Percentiles rank a stretch among this genome's conserved stretches.
phyloP scores from a whole-genome alignment of 129 eudicot species.

The Solidago caesia region DNA sequence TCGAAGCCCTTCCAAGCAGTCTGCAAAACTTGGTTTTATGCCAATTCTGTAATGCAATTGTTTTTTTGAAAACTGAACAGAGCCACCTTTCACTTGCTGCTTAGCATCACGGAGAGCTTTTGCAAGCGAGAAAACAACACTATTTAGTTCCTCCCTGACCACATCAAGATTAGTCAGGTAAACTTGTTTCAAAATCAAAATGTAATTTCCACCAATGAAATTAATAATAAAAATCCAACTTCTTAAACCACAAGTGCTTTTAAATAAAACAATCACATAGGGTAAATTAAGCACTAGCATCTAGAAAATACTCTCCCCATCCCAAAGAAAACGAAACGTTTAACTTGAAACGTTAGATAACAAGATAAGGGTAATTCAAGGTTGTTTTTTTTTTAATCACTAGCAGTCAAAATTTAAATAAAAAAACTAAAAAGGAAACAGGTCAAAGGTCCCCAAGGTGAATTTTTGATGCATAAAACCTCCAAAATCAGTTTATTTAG shows the following conservation, averaged over 20 bases:
- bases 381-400: no score
- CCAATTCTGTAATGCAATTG: constrained; percentile 68
- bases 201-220: neutral
- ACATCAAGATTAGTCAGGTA: constrained; percentile 14
- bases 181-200: neutral
- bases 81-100: constrained; percentile 67
- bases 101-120: constrained; percentile 68
- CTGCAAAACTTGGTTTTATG: constrained; percentile 67
- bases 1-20: constrained; percentile 79
- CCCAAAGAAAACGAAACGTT: neutral
- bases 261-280: neutral
- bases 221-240: neutral
- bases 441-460: no score
- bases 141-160: constrained; percentile 65
- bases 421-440: no score
- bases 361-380: neutral
- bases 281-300: neutral
- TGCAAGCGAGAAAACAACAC: constrained; percentile 48
- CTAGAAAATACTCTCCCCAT: neutral
- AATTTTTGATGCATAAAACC: no score
- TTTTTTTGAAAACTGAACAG: constrained; percentile 43
- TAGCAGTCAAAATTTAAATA: no score
- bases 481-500: no score
- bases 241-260: neutral
- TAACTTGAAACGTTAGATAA: neutral